Base-by-base conservation (phyloP, 1,139 yeast genomes). In the Debaryomyces psychrophilus region DNA sequence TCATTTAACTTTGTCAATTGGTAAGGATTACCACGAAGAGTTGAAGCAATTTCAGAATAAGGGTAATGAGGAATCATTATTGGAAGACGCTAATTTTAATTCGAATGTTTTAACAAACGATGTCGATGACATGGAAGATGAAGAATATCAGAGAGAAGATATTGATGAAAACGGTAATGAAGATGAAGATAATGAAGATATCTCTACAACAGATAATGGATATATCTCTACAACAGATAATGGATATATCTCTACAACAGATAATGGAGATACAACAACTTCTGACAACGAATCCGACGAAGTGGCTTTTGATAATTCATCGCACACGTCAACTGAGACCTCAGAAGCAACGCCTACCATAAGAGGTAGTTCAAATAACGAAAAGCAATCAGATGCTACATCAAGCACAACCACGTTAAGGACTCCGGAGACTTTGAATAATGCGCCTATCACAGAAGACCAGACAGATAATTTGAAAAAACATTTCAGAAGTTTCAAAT, bases 1-100 rank as follows among this genome's bases (percentile, higher is more conserved):
- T 54, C 62, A 60, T 2, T 61, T 90, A 46, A 72, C 73, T 5
- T 64, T 89, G 33, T 69, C 75, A 5, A 73, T 79, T 47, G 82
- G 82, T 34, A 73, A 69, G 26, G 71, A 69, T 17, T 74, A 78
- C 50, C 64, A 61, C 40, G 70, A 65, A 11, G 70, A 69, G 39
- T 62, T 74, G 43, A 67, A 69, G 46, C 67, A 68, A 43, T 68
- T 71, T 47, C 73, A 72, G 50, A 48, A 49, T 11, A 56, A 56
- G 5, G 67, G 67, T 3, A 54, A 55, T 28, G 62, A 58, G 23
- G 61, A 54, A 15, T 51, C 51, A n/a, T 47, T 51, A 12, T 40
- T 46, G 26, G 50, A 47, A 31, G 50, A 47, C 15, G 44, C 40
- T 25, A 45, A 46, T 23, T 49, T 52, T 12, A 51, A 58, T 2